Base-by-base conservation (phyloP, 2,329 filamentous ascomycete genomes). In the Exophiala bonariae region DNA sequence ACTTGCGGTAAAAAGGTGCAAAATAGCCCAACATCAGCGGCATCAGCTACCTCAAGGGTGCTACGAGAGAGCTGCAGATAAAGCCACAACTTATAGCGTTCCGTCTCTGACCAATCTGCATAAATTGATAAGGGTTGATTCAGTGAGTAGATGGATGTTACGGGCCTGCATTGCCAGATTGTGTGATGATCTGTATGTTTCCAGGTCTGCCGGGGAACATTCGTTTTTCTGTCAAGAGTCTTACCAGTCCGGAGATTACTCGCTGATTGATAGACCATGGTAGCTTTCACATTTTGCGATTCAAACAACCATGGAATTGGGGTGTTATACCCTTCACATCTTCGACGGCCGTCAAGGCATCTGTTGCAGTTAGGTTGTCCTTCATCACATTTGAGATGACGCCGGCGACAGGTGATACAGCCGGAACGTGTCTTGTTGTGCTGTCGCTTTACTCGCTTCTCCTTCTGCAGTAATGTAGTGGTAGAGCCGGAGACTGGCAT, bases 351-450 rank as follows among this genome's bases (percentile, higher is more conserved):
- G 46, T 65, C 61, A 42, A 47, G 3, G 22, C 46, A 49, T 7
- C 33, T n/a, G 17, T 17, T 22, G 38, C 71, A 61, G 69, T 69
- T 44, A 62, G 75, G 58, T 63, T 69, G 68, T 10, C 62, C 66
- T 57, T 72, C 69, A 49, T 72, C 68, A 38, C 63, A 66, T 50
- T 65, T 65, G 54, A 65, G 62, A 57, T 61, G 65, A 7, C 63
- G 60, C 4, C 61, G 58, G 19, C 61, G 53, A 41, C 63, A 66
- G 10, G 59, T 59, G 43, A 56, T 58, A 35, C 63, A 66, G 17
- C 62, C 61, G 2, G 69, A 71, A 16, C 42, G 31, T 13, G 17
- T 34, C 22, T 49, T 49, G 22, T 37, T 37, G 17, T 37, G 35
- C n/a, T 16, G 35, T 19, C 18, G 14, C 7, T 10, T 37, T 4